phyloP scores from a whole-genome alignment of 2,329 filamentous ascomycete genomes.

The Calonectria pseudoreteaudii region DNA sequence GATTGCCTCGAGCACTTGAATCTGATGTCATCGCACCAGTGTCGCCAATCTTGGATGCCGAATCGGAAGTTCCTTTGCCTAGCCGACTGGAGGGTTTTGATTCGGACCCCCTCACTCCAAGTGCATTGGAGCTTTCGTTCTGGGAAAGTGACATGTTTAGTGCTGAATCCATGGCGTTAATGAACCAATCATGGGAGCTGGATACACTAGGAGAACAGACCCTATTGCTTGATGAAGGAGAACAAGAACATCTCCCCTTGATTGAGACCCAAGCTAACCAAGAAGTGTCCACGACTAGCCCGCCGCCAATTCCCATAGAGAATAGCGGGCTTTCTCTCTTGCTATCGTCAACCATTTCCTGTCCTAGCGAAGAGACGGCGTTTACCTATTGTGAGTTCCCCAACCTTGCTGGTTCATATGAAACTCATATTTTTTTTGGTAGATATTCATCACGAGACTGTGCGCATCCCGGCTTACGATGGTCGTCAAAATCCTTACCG shows the following conservation, averaged over 20 bases:
- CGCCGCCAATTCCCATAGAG: neutral
- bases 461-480: neutral
- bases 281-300: neutral
- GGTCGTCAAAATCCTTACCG: neutral
- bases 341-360: neutral
- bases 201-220: neutral
- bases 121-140: neutral
- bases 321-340: neutral
- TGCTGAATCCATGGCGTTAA: neutral
- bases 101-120: neutral
- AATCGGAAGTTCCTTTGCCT: neutral
- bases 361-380: constrained; percentile 5
- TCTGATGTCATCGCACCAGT: neutral
- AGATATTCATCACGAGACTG: neutral
- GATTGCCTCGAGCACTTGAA: neutral
- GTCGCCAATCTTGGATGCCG: neutral
- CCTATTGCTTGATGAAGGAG: neutral
- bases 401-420: neutral
- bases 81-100: neutral
- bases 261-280: neutral
- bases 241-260: neutral
- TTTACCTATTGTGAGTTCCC: constrained; percentile 11
- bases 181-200: neutral
- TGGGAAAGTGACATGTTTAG: neutral
- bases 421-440: neutral